Evolutionary conservation across 2,329 filamentous ascomycete species (phyloP).

Genomic region (Ascochyta fabae): DNA sequence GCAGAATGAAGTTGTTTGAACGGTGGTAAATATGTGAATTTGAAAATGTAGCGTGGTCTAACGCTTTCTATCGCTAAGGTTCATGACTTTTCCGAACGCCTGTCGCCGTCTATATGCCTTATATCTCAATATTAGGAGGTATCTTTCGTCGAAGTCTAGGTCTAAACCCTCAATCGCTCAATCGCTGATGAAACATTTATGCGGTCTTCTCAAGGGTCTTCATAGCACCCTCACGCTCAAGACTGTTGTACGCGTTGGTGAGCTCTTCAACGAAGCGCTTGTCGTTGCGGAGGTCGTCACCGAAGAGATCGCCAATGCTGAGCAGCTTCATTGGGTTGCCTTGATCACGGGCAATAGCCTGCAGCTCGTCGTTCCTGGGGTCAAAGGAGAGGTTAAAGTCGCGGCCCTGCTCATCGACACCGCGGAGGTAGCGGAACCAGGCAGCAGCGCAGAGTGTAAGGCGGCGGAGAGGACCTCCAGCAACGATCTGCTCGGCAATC

Average conservation of each 20-base stretch:
- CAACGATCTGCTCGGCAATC: constrained; percentile 37
- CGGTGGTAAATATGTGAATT: constrained; percentile 3
- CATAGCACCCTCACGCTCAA: constrained; percentile 29
- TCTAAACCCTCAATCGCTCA: constrained; percentile 14
- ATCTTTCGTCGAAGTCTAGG: constrained; percentile 15
- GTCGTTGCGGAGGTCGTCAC: constrained; percentile 35
- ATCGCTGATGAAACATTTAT: constrained; percentile 18
- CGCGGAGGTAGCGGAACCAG: constrained; percentile 39
- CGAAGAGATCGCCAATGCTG: constrained; percentile 31
- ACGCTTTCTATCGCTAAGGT: constrained; percentile 19
- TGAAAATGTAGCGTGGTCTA: constrained; percentile 15
- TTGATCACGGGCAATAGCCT: constrained; percentile 28
- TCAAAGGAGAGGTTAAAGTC: constrained; percentile 32
- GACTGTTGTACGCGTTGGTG: constrained; percentile 29
- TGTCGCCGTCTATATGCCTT: constrained; percentile 14
- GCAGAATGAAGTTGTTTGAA: not conserved
- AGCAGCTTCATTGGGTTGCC: constrained; percentile 24
- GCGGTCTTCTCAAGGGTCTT: constrained; percentile 27
- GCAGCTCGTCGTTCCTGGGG: constrained; percentile 36
- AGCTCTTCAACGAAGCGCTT: constrained; percentile 37
- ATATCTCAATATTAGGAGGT: constrained; percentile 18
- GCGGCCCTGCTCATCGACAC: constrained; percentile 32
- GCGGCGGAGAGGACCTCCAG: constrained; percentile 32
- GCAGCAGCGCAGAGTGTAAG: constrained; percentile 34
- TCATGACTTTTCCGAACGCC: constrained; percentile 17